Evolutionary conservation across 2,329 filamentous ascomycete species (phyloP).

Genomic region (Lecanoromycetidae sp.): DNA sequence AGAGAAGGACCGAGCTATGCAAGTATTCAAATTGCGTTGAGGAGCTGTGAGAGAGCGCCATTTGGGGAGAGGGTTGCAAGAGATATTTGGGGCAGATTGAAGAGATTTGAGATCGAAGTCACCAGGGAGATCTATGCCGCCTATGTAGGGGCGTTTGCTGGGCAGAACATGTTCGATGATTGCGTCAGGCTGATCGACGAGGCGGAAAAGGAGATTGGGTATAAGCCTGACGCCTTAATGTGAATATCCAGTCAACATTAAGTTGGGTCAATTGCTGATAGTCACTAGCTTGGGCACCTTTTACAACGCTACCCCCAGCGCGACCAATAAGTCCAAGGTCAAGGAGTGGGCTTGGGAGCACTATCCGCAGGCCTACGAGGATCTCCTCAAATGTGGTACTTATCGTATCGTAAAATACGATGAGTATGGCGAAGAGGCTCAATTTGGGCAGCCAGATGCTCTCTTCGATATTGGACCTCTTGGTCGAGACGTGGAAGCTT

Average conservation of each 20-base stretch:
- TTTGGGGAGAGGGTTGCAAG: slow-evolving; percentile 35
- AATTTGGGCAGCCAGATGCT: neutral
- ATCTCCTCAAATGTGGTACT: slow-evolving; percentile 11
- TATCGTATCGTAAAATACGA: neutral
- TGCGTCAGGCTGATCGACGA: slow-evolving; percentile 53
- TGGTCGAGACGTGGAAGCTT: slow-evolving; percentile 7
- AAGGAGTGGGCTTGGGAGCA: slow-evolving; percentile 12
- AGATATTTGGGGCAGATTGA: slow-evolving; percentile 59
- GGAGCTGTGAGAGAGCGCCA: slow-evolving; percentile 35
- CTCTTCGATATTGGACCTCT: slow-evolving; percentile 13
- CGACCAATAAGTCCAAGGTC: slow-evolving; percentile 16
- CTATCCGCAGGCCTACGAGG: slow-evolving; percentile 15
- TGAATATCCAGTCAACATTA: too few relatives aligned
- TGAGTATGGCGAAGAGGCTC: neutral
- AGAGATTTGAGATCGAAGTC: slow-evolving; percentile 65
- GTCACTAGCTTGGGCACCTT: slow-evolving; percentile 57
- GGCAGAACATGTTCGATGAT: slow-evolving; percentile 58
- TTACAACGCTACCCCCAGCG: slow-evolving; percentile 33
- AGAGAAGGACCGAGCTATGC: slow-evolving; percentile 76
- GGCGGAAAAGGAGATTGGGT: slow-evolving; percentile 55
- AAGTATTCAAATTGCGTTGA: slow-evolving; percentile 69
- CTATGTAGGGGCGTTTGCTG: slow-evolving; percentile 65
- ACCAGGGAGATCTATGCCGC: slow-evolving; percentile 60
- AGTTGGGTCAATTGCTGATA: too few relatives aligned
- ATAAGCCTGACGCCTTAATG: slow-evolving; percentile 57